Base-by-base conservation (phyloP, 352 stramenopile genomes). In the Phytopythium vexans region DNA sequence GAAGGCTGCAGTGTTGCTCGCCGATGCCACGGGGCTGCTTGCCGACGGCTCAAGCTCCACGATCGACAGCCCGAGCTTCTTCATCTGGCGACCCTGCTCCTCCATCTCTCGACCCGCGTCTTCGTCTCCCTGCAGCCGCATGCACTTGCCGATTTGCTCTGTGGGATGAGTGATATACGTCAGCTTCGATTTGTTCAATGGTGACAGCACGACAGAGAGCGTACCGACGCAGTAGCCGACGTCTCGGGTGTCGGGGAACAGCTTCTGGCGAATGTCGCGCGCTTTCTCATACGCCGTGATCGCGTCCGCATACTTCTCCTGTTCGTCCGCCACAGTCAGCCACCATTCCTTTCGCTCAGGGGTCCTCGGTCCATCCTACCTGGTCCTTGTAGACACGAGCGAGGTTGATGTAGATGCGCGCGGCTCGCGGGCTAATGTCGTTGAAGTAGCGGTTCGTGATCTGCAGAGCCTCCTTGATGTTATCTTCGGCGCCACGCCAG, bases 101-200 rank as follows among this genome's bases (percentile, higher is more conserved):
- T 89, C 76, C 15, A 86, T 33, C 8, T 54, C 39, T 35, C 70
- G 68, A 14, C 83, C 81, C 51, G 89, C 78, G n/a, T 86, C 78
- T 56, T 86, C 66, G 1, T 80, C 60, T 16, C 81, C 81, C 61
- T 86, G 59, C 0, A 82, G 59, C 3, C 65, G 59, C 53, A 88
- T 68, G 27, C 80, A 91, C 35, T 89, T 88, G 39, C 83, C 83
- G 33, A 93, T 90, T 89, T 91, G 81, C 34, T 93, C 82, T 91
- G 49, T 31, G 31, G 4, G 37, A 37, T 38, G 21, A 52, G 10
- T 4, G 2, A 55, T 48, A 11, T 14, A 38, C 34, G 35, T 10
- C n/a, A 21, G 8, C 1, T 54, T 9, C 16, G 37, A 21, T 27
- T 7, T 8, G 3, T 36, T 27, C 31, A 45, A 41, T 10, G 11